A percentile compares a stretch with the other conserved stretches of the same genome.
phyloP scores from a whole-genome alignment of 202 grass and related monocot species.

The Panicum virgatum region DNA sequence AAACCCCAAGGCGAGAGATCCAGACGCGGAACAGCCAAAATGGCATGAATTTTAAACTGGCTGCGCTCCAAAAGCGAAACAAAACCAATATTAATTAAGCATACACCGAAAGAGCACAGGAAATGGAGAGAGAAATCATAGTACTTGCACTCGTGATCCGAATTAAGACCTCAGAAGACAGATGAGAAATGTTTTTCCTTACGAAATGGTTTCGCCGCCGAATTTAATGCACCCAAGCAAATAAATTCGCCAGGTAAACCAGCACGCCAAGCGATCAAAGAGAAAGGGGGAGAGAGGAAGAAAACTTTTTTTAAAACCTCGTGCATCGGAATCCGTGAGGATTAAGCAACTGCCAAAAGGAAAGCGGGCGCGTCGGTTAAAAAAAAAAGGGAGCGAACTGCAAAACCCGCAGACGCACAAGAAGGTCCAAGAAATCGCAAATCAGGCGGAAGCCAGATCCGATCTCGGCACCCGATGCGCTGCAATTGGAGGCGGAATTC shows the following conservation, averaged over 20 bases:
- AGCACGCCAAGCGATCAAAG: slow-evolving; percentile 67
- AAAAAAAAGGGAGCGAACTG: slow-evolving; percentile 47
- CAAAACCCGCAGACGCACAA: neutral
- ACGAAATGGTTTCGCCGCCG: slow-evolving; percentile 44
- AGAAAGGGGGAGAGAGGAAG: slow-evolving; percentile 5
- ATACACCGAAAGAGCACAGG: neutral
- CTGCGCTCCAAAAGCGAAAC: slow-evolving; percentile 18
- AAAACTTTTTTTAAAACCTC: slow-evolving; percentile 52
- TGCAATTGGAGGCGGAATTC: slow-evolving; percentile 8
- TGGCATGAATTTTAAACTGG: slow-evolving; percentile 28
- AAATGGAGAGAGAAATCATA: slow-evolving; percentile 33
- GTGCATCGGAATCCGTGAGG: slow-evolving; percentile 84
- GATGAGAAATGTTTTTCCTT: neutral
- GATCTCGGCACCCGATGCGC: slow-evolving; percentile 44
- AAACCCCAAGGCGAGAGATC: slow-evolving; percentile 35
- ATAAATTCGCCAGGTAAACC: slow-evolving; percentile 65
- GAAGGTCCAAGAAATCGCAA: slow-evolving; percentile 31
- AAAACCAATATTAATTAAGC: neutral
- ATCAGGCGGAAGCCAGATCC: slow-evolving; percentile 42
- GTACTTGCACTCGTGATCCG: slow-evolving; percentile 45
- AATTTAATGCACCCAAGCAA: slow-evolving; percentile 52
- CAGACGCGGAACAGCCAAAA: slow-evolving; percentile 12
- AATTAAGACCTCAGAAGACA: slow-evolving; percentile 27
- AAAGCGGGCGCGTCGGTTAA: slow-evolving; percentile 57
- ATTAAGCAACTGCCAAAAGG: slow-evolving; percentile 76